Evolutionary conservation across 2,329 filamentous ascomycete species (phyloP), one percentile per base, ranked within the genome.

Genomic region (Dactylellina cionopaga): DNA sequence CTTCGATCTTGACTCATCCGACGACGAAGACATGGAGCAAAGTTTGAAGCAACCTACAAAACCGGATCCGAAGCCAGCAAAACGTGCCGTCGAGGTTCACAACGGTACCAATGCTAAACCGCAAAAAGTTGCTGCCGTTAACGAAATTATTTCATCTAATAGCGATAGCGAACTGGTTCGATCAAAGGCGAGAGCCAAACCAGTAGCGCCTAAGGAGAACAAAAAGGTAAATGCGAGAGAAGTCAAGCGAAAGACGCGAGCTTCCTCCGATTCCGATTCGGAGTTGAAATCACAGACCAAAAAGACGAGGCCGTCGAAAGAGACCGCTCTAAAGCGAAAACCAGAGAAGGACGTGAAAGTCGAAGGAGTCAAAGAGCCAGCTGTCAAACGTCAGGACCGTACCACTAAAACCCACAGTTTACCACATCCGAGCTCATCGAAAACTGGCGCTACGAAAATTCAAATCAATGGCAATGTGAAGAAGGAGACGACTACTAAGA

Each of bases 1-100:
- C 24, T 68, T 68, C 27, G 63, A 68, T 44, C 44, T 68, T 15
- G 63, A 68, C 15, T 52, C 63, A 11, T 68, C 63, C 6, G 63
- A 54, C 29, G 63, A 68, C 29, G 63, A 68, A 43, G 60, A 39
- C 22, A 49, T 56, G 25, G 15, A 22, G 3, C 6, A 13, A 13
- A 44, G 13, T 19, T 22, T 35, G 24, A 66, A 66, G 17, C 19
- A 55, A 27, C 19, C 49, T n/a, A n/a, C n/a, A n/a, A n/a, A n/a
- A n/a, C n/a, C n/a, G n/a, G n/a, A n/a, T n/a, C 24, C 29, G 19
- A 51, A 58, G 25, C 10, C 37, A 1, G 31, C 46, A 7, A 68
- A 52, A 35, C 11, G 17, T 11, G 22, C 46, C 2, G 37, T 19
- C 25, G 55, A 54, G 6, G 24, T 33, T 19, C 35, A 39, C 39